Percentiles rank a stretch among this genome's conserved stretches.
Evolutionary conservation across 805 yeast species (phyloP).

Genomic region (Nakazawaea wickerhamii): DNA sequence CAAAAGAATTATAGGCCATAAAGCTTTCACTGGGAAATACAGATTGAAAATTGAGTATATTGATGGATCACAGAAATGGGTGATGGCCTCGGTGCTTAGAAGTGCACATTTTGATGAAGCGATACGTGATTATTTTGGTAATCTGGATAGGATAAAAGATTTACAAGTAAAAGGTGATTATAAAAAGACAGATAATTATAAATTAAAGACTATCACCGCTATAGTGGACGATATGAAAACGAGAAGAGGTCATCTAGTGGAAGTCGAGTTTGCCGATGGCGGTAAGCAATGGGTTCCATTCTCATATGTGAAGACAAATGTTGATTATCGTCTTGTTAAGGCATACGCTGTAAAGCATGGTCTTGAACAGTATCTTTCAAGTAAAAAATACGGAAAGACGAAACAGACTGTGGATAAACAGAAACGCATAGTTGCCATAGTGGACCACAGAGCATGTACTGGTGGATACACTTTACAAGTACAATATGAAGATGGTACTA

Average conservation of each 20-base stretch:
- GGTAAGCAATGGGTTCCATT: not conserved
- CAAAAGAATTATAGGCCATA: no score
- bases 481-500: not conserved
- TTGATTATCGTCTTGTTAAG: not conserved
- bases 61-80: not conserved
- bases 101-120: not conserved
- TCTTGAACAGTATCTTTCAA: not conserved
- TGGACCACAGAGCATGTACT: no score
- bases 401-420: no score
- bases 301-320: not conserved
- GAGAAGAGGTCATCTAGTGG: not conserved
- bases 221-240: not conserved
- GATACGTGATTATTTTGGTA: no score
- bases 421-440: no score
- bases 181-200: no score
- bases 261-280: not conserved
- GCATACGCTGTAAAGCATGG: not conserved
- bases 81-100: not conserved
- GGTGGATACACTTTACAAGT: no score
- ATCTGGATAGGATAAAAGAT: no score
- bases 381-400: not conserved
- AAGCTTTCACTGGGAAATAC: not conserved
- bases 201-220: not conserved
- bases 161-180: no score
- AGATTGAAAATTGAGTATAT: not conserved